These are phyloP conservation scores for Santalum album DNA, from an alignment of 164 flowering plant genomes.

Conservation along the genomic window DNA sequence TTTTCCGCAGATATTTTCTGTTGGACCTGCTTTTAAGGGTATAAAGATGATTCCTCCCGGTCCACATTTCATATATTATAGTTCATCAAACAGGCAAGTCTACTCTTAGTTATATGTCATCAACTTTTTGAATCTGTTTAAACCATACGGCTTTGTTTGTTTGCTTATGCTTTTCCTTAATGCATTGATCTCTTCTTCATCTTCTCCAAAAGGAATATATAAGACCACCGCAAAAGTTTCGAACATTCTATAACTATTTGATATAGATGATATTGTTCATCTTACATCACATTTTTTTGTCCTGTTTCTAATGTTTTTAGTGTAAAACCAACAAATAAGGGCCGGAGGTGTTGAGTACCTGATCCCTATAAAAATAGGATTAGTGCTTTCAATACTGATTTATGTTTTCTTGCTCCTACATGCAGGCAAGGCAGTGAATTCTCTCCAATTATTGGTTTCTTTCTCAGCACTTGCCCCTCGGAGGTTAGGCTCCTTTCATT, in stretches of 20 bases:
- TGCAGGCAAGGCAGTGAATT: constrained; percentile 76
- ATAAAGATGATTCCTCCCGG: constrained; percentile 96
- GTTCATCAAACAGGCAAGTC: constrained; percentile 65
- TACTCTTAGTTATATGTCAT: background rate
- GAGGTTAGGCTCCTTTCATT: constrained; percentile 38
- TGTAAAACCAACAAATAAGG: no score
- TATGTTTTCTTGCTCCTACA: background rate
- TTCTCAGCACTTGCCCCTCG: constrained; percentile 41
- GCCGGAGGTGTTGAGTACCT: no score
- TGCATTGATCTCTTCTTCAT: no score
- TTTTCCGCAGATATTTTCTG: constrained; percentile 52
- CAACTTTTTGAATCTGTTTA: background rate
- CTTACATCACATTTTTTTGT: no score
- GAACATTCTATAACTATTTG: no score
- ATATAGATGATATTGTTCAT: no score
- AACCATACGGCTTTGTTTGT: background rate
- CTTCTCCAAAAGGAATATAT: background rate
- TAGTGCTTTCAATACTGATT: no score
- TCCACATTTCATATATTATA: constrained; percentile 73
- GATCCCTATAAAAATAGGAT: no score
- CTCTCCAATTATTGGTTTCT: constrained; percentile 73
- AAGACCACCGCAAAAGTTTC: no score
- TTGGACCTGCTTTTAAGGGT: constrained; percentile 81
- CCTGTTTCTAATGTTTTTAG: no score
- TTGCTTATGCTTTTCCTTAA: background rate